These are phyloP conservation scores for Ambrosiella beaveri DNA, from an alignment of 2,329 filamentous ascomycete genomes.

Conservation along the genomic window DNA sequence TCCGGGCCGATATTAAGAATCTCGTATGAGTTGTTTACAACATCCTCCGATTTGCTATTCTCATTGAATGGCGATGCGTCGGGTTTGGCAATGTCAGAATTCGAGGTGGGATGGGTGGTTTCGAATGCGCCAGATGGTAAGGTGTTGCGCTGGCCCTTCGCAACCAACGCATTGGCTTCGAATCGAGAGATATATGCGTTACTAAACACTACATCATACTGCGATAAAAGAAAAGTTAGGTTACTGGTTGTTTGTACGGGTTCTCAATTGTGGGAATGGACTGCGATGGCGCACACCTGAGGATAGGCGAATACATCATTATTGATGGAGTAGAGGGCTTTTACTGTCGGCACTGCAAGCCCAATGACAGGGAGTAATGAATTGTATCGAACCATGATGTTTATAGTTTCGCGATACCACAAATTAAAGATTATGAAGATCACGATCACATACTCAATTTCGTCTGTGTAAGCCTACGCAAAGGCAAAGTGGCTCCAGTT, in stretches of 20 bases:
- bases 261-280: background rate
- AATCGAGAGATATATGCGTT: conserved; percentile 53
- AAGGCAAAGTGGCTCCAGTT: no score
- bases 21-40: conserved; percentile 39
- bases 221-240: conserved; percentile 6
- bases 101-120: background rate
- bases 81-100: conserved; percentile 23
- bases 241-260: background rate
- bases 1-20: conserved; percentile 52
- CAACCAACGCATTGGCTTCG: conserved; percentile 47
- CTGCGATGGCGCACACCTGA: conserved; percentile 38
- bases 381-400: background rate
- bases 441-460: no score
- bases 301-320: conserved; percentile 78
- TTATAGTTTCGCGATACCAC: no score
- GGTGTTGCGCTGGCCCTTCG: conserved; percentile 17
- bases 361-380: background rate
- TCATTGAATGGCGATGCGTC: conserved; percentile 17
- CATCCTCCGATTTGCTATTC: background rate
- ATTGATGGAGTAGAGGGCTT: conserved; percentile 31
- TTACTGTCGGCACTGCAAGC: background rate
- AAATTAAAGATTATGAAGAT: no score
- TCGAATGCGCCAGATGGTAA: conserved; percentile 18
- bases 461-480: no score
- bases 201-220: conserved; percentile 70